Evolutionary conservation across 2,329 filamentous ascomycete species (phyloP), one percentile per base, ranked within the genome.

Genomic region (Cladophialophora psammophila): DNA sequence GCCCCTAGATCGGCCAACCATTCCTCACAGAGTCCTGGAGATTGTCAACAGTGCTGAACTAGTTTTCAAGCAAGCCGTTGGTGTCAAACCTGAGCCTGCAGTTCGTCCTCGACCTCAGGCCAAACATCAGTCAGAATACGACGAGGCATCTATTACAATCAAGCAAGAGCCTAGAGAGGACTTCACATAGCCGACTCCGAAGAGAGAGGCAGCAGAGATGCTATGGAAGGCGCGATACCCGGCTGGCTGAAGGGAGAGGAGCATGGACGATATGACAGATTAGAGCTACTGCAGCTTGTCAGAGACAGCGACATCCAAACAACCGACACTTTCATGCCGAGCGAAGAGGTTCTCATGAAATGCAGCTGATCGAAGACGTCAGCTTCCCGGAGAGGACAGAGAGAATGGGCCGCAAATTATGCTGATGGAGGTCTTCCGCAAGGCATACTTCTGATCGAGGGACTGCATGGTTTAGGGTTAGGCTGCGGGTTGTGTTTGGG

Each of bases 41-140:
- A 18, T 38, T n/a, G 48, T 61, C 10, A 45, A 61, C 34, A 54
- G 59, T 5, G 59, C 48, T n/a, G 59, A 61, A 42, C 35, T 26
- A 5, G 13, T 53, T 12, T 54, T 61, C 59, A 54, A 61, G 48
- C 48, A n/a, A 53, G 18, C 59, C 13, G 48, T 61, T 36, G 48
- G 59, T 7, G 1, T 54, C 3, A 13, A 18, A 18, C 1, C 20
- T 12, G 59, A 40, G 32, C n/a, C 57, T 2, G 18, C 45, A 7
- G 18, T 5, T 6, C n/a, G 26, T 13, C 26, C 32, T 1, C 18
- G 13, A 35, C 13, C 20, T 4, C 8, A 10, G 18, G 26, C 10
- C 10, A 8, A 50, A 18, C 1, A 10, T 20, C 45, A 50, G 5
- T 10, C 45, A 31, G 45, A 31, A 12, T 2, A 13, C 18, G 45